These are phyloP conservation scores for Ophiostoma quercus DNA, from an alignment of 2,329 filamentous ascomycete genomes.

Conservation along the genomic window DNA sequence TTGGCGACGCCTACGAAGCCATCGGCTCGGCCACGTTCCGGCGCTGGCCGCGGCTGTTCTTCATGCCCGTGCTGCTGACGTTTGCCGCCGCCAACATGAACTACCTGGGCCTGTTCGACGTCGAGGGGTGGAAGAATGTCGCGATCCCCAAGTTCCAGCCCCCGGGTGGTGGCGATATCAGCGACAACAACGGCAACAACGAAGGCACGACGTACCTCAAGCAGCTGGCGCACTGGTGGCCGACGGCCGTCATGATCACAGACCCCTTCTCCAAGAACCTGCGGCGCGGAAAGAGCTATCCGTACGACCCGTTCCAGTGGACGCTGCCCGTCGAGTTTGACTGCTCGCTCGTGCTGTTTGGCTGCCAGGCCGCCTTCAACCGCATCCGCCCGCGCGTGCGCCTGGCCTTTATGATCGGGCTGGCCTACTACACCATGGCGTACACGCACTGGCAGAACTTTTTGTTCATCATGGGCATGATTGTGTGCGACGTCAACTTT, in stretches of 20 bases:
- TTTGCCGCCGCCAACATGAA: slow-evolving; percentile 21
- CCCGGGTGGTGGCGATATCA: neutral
- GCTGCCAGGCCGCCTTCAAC: slow-evolving; percentile 34
- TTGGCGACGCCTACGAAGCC: slow-evolving; percentile 25
- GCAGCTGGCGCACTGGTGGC: slow-evolving; percentile 24
- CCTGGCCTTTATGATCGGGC: slow-evolving; percentile 21
- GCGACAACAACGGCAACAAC: neutral
- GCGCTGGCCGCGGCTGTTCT: slow-evolving; percentile 27
- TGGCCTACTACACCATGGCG: slow-evolving; percentile 23
- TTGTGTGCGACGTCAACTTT: slow-evolving; percentile 34
- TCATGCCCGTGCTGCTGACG: slow-evolving; percentile 25
- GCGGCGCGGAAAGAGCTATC: slow-evolving; percentile 20
- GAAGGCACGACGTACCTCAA: neutral
- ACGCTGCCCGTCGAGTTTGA: slow-evolving; percentile 38
- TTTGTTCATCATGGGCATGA: slow-evolving; percentile 34
- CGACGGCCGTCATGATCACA: slow-evolving; percentile 17
- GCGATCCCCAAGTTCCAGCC: slow-evolving; percentile 23
- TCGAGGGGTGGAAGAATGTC: slow-evolving; percentile 20
- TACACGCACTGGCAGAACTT: slow-evolving; percentile 32
- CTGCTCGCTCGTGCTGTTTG: slow-evolving; percentile 35
- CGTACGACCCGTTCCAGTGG: slow-evolving; percentile 36
- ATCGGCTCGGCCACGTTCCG: slow-evolving; percentile 27
- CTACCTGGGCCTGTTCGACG: slow-evolving; percentile 24
- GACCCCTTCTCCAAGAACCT: slow-evolving; percentile 26
- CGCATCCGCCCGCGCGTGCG: slow-evolving; percentile 25